These are phyloP conservation scores for Paecilomyces sp. DNA, from an alignment of 2,329 filamentous ascomycete genomes.

Conservation along the genomic window DNA sequence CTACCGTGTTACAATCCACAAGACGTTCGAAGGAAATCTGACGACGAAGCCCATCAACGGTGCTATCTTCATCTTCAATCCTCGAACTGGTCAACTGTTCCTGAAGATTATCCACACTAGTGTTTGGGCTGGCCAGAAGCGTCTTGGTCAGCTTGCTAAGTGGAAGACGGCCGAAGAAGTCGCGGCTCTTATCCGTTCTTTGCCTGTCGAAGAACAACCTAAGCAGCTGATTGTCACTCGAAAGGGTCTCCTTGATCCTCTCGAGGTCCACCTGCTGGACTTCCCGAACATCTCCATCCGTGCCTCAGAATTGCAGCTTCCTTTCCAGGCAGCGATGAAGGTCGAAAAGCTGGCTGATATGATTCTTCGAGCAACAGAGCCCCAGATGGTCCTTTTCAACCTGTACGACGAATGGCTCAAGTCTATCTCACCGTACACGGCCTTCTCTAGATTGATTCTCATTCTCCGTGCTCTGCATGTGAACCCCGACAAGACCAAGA, in stretches of 20 bases:
- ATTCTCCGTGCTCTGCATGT: slow-evolving; percentile 94
- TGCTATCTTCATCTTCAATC: slow-evolving; percentile 99
- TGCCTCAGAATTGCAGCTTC: slow-evolving; percentile 90
- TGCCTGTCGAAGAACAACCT: slow-evolving; percentile 95
- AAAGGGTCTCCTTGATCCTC: slow-evolving; percentile 91
- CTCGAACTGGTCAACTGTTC: slow-evolving; percentile 95
- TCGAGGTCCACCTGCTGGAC: slow-evolving; percentile 94
- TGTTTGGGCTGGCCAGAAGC: slow-evolving; percentile 98
- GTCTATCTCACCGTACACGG: slow-evolving; percentile 96
- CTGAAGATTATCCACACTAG: slow-evolving; percentile 99
- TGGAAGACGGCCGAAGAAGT: slow-evolving; percentile 99
- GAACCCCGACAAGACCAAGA: slow-evolving; percentile 97
- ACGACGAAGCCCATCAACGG: slow-evolving; percentile 99
- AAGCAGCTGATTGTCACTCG: slow-evolving; percentile 98
- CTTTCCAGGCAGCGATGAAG: slow-evolving; percentile 99
- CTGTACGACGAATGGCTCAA: slow-evolving; percentile 98
- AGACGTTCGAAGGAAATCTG: slow-evolving; percentile 98
- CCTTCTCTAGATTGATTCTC: slow-evolving; percentile 89
- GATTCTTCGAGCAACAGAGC: slow-evolving; percentile 94
- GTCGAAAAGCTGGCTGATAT: slow-evolving; percentile 98
- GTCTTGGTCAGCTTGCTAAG: slow-evolving; percentile 94
- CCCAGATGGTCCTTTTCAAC: slow-evolving; percentile 99
- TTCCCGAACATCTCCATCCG: slow-evolving; percentile 99
- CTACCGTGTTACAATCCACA: slow-evolving; percentile 98
- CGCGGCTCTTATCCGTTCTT: slow-evolving; percentile 85